Evolutionary conservation across 768 basidiomycete species (phyloP), one percentile per base, ranked within the genome.

Genomic region (Suillus paluster): DNA sequence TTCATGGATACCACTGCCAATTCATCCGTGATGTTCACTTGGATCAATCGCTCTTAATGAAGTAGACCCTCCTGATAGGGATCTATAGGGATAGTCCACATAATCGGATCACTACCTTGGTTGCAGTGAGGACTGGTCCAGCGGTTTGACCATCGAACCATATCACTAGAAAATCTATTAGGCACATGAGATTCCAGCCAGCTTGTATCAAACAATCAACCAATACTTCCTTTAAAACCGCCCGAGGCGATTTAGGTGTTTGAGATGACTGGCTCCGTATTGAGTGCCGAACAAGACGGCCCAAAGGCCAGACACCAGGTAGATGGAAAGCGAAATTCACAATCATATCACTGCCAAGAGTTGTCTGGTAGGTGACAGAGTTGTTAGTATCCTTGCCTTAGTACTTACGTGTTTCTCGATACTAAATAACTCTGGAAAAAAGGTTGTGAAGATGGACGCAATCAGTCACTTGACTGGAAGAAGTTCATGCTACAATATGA

Each of bases 1-100:
- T 77, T 60, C 79, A 81, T 80, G n/a, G n/a, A 73, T 6, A n/a
- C n/a, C n/a, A n/a, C 78, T 4, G 66, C 74, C 49, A 82, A 63
- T 11, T 65, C 19, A 61, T 83, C 74, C 42, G 73, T 70, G 14
- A 81, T 79, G 64, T 78, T 50, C 5, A 50, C 19, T 50, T 67
- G 67, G 62, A n/a, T n/a, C n/a, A 82, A 79, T 41, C 66, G 73
- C 33, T 72, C 64, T 78, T 30, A 19, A 60, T 19, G 17, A 44
- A 21, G 42, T 36, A 14, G 44, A 33, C 57, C 49, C 27, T 30
- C 27, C 33, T 33, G 48, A 44, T 23, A 36, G 8, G 3, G 14
- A 36, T 12, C 39, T 4, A 42, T 6, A 17, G n/a, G n/a, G n/a
- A n/a, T n/a, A n/a, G n/a, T n/a, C n/a, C n/a, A n/a, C n/a, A n/a